Conservation (phyloP, 495 filamentous ascomycete species). For the Penicillium antarcticum region DNA sequence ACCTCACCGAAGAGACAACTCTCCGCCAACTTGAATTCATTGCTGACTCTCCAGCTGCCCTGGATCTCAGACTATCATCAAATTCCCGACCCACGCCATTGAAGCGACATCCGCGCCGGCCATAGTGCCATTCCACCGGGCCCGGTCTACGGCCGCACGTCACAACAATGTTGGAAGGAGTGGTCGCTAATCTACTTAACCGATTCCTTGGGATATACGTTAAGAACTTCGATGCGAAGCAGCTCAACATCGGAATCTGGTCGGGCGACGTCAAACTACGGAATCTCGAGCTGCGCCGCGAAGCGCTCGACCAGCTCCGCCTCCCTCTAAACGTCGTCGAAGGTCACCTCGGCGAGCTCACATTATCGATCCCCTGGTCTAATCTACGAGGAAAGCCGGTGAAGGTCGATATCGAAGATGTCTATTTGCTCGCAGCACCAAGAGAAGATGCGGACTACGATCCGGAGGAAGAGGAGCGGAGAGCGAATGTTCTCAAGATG, state of each 20-base stretch:
- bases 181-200: conserved; percentile 88
- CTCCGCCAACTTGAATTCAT: neutral
- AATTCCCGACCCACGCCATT: conserved; percentile 9
- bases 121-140: conserved; percentile 22
- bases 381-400: conserved; percentile 92
- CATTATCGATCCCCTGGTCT: conserved; percentile 91
- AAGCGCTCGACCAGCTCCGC: conserved; percentile 94
- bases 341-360: conserved; percentile 88
- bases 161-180: conserved; percentile 61
- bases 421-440: conserved; percentile 88
- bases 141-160: conserved; percentile 34
- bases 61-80: conserved; percentile 9
- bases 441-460: conserved; percentile 93
- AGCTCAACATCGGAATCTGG: conserved; percentile 98
- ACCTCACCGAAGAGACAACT: neutral
- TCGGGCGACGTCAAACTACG: conserved; percentile 92
- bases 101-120: conserved; percentile 15
- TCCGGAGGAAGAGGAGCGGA: conserved; percentile 80
- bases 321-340: conserved; percentile 95
- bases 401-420: conserved; percentile 92
- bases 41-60: conserved; percentile 6
- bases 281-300: conserved; percentile 85
- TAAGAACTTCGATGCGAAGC: conserved; percentile 95
- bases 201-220: conserved; percentile 99
- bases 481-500: conserved; percentile 86